Evolutionary conservation across 495 filamentous ascomycete genomes (phyloP).

Genomic region (Chaetomium fimeti): DNA sequence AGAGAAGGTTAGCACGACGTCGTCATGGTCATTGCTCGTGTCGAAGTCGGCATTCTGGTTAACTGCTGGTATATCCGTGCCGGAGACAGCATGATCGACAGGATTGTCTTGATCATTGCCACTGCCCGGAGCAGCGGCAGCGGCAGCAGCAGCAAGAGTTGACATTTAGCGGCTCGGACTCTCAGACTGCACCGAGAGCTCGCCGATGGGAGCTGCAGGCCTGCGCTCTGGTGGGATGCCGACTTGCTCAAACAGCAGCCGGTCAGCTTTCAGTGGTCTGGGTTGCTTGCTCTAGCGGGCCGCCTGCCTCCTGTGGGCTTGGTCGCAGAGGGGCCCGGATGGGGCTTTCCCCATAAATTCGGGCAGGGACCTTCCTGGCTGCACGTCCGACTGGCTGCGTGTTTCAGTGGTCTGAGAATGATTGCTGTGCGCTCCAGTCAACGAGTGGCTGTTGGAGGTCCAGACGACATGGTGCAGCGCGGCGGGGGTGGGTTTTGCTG

Average conservation of each 20-base stretch:
- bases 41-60: slow-evolving; percentile 22
- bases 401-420: neutral
- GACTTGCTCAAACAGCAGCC: neutral
- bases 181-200: slow-evolving; percentile 11
- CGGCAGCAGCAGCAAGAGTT: slow-evolving; percentile 31
- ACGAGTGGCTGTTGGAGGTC: slow-evolving; percentile 1
- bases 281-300: neutral
- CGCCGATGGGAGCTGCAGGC: slow-evolving; percentile 7
- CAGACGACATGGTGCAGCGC: slow-evolving; percentile 1
- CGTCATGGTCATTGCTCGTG: slow-evolving; percentile 23
- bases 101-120: slow-evolving; percentile 18
- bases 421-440: neutral
- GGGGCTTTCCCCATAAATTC: slow-evolving; percentile 15
- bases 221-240: slow-evolving; percentile 12
- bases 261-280: slow-evolving; percentile 12
- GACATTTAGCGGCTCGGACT: slow-evolving; percentile 31
- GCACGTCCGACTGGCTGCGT: slow-evolving; percentile 23
- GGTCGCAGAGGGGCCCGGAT: neutral
- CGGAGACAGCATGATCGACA: slow-evolving; percentile 17
- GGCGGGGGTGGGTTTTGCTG: neutral
- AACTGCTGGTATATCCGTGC: slow-evolving; percentile 30
- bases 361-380: slow-evolving; percentile 4
- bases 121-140: slow-evolving; percentile 36
- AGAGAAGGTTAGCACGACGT: slow-evolving; percentile 42
- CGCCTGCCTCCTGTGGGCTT: slow-evolving; percentile 5